A percentile compares a stretch with the other conserved stretches of the same genome.
phyloP scores from a whole-genome alignment of 179 eudicot species.

The Spergularia azorica region DNA sequence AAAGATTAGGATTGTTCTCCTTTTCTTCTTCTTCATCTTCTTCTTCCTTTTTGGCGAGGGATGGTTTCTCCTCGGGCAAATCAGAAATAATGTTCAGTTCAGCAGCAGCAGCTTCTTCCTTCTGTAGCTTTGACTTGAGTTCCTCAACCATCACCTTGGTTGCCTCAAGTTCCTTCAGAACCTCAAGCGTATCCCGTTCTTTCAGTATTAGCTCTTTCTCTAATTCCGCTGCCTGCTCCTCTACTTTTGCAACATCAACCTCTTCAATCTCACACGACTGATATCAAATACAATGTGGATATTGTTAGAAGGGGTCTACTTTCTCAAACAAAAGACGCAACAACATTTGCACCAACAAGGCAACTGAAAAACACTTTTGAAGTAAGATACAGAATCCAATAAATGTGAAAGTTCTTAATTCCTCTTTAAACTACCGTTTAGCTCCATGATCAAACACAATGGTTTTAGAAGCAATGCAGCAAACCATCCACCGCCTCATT shows the following conservation, averaged over 20 bases:
- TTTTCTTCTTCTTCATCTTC: constrained; percentile 38
- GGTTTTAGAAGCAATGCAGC: too few relatives aligned
- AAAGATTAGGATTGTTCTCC: constrained; percentile 46
- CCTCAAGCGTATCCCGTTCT: constrained; percentile 83
- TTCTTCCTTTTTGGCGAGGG: neutral
- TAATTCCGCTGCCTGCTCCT: constrained; percentile 74
- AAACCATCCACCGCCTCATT: too few relatives aligned
- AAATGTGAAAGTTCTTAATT: too few relatives aligned
- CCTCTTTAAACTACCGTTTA: too few relatives aligned
- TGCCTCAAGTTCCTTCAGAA: constrained; percentile 81
- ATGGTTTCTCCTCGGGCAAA: constrained; percentile 18
- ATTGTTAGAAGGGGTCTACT: neutral
- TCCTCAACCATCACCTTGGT: constrained; percentile 74
- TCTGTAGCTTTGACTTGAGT: constrained; percentile 67
- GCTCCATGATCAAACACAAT: too few relatives aligned
- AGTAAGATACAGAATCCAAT: too few relatives aligned
- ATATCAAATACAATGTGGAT: neutral
- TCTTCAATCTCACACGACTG: constrained; percentile 31
- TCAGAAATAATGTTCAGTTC: constrained; percentile 25
- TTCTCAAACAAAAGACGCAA: neutral
- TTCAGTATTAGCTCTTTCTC: constrained; percentile 72
- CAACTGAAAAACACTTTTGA: too few relatives aligned
- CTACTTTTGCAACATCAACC: constrained; percentile 52
- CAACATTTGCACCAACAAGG: neutral
- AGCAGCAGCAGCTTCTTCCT: constrained; percentile 47